Percentiles rank a stretch among this genome's conserved stretches.
Evolutionary conservation across 2,329 filamentous ascomycete species (phyloP).

Genomic region (Colletotrichum aenigma): DNA sequence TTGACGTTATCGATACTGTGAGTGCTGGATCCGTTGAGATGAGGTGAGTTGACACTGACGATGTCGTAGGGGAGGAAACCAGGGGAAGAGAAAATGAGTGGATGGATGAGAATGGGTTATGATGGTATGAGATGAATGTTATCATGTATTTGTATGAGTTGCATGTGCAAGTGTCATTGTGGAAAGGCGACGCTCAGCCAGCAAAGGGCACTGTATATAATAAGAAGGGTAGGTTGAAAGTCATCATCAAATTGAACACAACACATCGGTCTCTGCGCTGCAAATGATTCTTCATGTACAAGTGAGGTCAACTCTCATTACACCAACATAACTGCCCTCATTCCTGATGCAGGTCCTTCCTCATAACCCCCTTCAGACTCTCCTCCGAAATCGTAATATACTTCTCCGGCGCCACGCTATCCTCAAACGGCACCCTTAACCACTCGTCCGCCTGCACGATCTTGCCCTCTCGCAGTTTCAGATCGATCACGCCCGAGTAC

Average conservation of each 20-base stretch:
- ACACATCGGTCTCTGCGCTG: neutral
- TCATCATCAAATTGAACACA: neutral
- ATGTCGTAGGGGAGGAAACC: neutral
- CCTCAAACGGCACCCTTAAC: neutral
- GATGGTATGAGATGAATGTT: neutral
- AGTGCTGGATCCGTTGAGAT: neutral
- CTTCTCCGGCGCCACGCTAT: conserved; percentile 8
- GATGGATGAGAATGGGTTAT: neutral
- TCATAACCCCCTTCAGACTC: neutral
- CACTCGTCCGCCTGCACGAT: conserved; percentile 6
- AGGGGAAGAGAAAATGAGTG: neutral
- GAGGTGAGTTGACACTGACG: neutral
- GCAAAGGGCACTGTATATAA: neutral
- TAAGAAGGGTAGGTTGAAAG: neutral
- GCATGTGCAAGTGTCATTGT: neutral
- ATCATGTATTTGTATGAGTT: neutral
- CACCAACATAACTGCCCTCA: neutral
- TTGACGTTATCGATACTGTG: conserved; percentile 2
- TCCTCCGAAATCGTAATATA: conserved; percentile 10
- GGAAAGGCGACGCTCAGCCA: neutral
- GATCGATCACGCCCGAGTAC: conserved; percentile 1
- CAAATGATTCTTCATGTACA: neutral
- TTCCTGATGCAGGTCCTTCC: neutral
- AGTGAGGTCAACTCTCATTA: neutral
- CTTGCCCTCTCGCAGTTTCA: conserved; percentile 1